Evolutionary conservation across 306 rosid species (phyloP).

Genomic region (Leucaena leucocephala): DNA sequence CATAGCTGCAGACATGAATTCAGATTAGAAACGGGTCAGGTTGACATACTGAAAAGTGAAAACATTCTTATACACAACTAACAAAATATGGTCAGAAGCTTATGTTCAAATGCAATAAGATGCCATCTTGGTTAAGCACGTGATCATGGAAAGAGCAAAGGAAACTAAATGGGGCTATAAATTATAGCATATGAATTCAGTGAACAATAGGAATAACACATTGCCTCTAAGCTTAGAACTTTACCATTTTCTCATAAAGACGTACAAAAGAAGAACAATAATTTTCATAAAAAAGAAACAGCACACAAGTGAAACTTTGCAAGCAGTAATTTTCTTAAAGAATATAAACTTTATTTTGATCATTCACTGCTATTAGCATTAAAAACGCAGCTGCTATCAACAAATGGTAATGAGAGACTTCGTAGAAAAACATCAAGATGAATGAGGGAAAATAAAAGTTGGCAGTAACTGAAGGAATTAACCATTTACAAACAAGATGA

Average conservation of each 20-base stretch:
- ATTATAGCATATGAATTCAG: neutral
- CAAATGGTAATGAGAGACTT: neutral
- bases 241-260: neutral
- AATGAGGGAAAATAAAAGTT: neutral
- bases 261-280: neutral
- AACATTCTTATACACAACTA: neutral
- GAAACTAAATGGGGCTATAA: neutral
- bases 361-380: neutral
- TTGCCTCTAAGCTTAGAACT: neutral
- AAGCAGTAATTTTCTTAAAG: neutral
- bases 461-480: neutral
- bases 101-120: neutral
- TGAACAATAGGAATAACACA: neutral
- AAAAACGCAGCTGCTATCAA: neutral
- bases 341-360: neutral
- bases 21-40: conserved; percentile 35
- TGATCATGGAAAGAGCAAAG: neutral
- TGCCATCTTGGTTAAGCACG: neutral
- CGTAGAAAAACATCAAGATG: neutral
- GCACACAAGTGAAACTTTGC: neutral
- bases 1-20: conserved; percentile 14
- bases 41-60: conserved; percentile 42
- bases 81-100: neutral
- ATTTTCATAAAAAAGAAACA: neutral
- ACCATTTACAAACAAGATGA: neutral